These are phyloP conservation scores for Cryptosporidium parvum DNA, from an alignment of 169 alveolate species.

Conservation along the genomic window DNA sequence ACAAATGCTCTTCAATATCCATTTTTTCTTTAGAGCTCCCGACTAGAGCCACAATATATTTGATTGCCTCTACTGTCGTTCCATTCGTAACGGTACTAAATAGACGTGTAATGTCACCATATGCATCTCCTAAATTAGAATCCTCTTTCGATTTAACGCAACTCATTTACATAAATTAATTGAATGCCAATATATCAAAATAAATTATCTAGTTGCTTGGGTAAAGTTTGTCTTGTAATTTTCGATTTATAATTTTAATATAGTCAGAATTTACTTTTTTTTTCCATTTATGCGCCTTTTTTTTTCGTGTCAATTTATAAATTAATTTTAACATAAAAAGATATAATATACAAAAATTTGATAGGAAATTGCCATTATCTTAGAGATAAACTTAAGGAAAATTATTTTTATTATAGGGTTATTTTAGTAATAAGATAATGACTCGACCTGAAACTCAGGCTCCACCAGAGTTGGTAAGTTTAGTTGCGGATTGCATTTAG, in stretches of 20 bases:
- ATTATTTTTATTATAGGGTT: background rate
- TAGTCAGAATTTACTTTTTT: constrained; percentile 26
- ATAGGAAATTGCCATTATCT: background rate
- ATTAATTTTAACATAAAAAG: background rate
- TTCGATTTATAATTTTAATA: background rate
- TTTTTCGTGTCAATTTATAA: background rate
- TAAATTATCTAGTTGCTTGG: background rate
- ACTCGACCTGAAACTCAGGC: constrained; percentile 69
- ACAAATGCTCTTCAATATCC: constrained; percentile 43
- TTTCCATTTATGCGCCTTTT: background rate
- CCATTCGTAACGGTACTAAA: constrained; percentile 52
- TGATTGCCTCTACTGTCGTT: constrained; percentile 51
- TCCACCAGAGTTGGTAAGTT: constrained; percentile 75
- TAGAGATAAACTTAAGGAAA: background rate
- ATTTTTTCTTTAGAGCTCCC: constrained; percentile 25
- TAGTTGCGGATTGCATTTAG: background rate
- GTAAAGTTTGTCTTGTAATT: background rate
- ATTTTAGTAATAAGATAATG: constrained; percentile 4
- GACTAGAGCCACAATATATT: constrained; percentile 16
- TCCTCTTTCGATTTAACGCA: background rate
- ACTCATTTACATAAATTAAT: constrained; percentile 12
- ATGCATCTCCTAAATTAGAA: constrained; percentile 63
- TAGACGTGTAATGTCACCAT: constrained; percentile 41
- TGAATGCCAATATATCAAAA: background rate
- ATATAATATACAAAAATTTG: background rate